Evolutionary conservation across 768 basidiomycete species (phyloP), one percentile per base, ranked within the genome.

Genomic region (Mycena epipterygia): DNA sequence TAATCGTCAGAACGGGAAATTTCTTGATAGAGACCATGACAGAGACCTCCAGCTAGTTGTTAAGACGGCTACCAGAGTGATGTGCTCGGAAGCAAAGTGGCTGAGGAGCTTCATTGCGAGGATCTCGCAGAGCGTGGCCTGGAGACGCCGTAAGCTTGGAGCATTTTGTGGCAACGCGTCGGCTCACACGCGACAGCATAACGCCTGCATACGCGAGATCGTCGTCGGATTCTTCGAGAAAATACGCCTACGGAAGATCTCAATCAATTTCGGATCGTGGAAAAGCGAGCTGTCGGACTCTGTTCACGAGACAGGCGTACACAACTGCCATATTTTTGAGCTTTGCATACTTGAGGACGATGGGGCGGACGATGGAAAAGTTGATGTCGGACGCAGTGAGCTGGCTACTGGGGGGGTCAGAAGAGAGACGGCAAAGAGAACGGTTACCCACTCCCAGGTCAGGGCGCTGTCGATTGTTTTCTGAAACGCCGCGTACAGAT

Each of bases 71-170:
- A 92, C 85, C 23, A 96, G 86, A 65, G 93, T 89, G n/a, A 96
- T 87, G 76, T 93, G 88, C 74, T 90, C 89, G 6, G 87, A 87
- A 1, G 93, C 91, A 76, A 94, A 96, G 35, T 87, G 86, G 25
- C 87, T 89, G 14, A 96, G 85, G 27, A 97, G 88, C 76, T 98
- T 98, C 84, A 95, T 90, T 12, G 97, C 95, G 23, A 98, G 80
- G 19, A 98, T 89, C 78, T 98, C 95, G 80, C 95, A 97, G 13
- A 97, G 85, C 33, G 86, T 90, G 5, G 95, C 96, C 44, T 93
- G 84, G 13, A 90, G 82, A 60, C 44, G 19, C 3, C 23, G 67
- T 72, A 19, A 74, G 58, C 33, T 23, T 12, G 14, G 41, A 42
- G 33, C 30, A 14, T 32, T 25, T 48, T 17, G 46, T 48, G 17